These are phyloP conservation scores for Agaricus sinodeliciosus DNA, from an alignment of 768 basidiomycete genomes.

Conservation along the genomic window DNA sequence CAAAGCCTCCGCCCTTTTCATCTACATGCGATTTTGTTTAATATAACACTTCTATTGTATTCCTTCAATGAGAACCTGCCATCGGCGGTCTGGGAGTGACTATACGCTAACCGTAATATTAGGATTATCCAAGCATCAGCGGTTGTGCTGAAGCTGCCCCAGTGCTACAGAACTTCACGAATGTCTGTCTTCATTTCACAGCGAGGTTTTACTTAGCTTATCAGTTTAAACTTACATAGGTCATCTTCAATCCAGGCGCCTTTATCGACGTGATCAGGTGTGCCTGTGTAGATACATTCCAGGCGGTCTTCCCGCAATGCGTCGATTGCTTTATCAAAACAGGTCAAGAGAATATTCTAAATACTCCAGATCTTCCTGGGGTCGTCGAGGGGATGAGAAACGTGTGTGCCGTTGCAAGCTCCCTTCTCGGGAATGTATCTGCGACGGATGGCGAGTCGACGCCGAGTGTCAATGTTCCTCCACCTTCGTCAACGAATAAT, in stretches of 20 bases:
- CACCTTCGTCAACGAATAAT: not conserved
- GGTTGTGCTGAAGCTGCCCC: slow-evolving; percentile 53
- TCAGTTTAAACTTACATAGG: slow-evolving; percentile 23
- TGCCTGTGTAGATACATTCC: slow-evolving; percentile 45
- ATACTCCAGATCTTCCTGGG: slow-evolving; percentile 37
- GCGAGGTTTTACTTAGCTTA: not conserved
- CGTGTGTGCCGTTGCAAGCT: slow-evolving; percentile 45
- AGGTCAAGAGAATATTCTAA: slow-evolving; percentile 46
- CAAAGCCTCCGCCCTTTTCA: not conserved
- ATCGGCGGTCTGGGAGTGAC: no score
- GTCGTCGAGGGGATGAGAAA: slow-evolving; percentile 44
- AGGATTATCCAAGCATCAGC: slow-evolving; percentile 47
- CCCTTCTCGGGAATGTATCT: slow-evolving; percentile 47
- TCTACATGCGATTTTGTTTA: not conserved
- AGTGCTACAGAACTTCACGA: slow-evolving; percentile 48
- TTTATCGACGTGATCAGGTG: slow-evolving; percentile 61
- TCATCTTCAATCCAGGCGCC: slow-evolving; percentile 58
- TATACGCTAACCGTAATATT: not conserved
- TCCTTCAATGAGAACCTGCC: not conserved
- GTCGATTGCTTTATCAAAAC: slow-evolving; percentile 61
- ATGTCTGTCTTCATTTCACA: slow-evolving; percentile 25
- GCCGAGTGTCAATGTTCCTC: not conserved
- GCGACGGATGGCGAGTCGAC: slow-evolving; percentile 26
- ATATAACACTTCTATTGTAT: no score
- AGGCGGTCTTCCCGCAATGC: slow-evolving; percentile 52